Base-by-base conservation (phyloP, 768 basidiomycete genomes). In the Mycena latifolia region DNA sequence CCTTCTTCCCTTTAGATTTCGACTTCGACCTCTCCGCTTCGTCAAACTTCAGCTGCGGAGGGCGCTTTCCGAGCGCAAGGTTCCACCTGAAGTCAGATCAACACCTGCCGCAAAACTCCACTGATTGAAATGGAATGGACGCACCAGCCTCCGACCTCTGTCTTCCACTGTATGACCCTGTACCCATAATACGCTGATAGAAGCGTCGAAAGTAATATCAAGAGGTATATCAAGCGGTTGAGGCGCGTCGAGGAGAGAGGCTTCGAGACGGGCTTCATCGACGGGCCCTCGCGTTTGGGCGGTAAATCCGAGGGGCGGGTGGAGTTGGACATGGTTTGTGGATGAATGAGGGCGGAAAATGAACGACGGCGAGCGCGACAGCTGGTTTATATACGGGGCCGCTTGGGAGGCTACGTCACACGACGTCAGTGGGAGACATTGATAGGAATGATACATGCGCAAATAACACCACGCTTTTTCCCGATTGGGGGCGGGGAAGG, bases 121-220 rank as follows among this genome's bases (percentile, higher is more conserved):
- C 43, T 6, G 28, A 47, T 17, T 29, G 24, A 24, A 29, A 10
- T 24, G 9, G n/a, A 25, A 12, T n/a, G n/a, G 17, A 35, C 69
- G 24, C 17, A 69, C 90, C 89, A 89, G 10, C 88, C 87, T 0
- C 86, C 86, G 14, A 84, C 85, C 14, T 86, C 82, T 0, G 79
- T 75, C 71, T 85, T 85, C 79, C 82, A 84, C 66, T 87, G 79
- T 18, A 84, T 45, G 5, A 80, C 52, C 9, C 84, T 80, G 66
- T 85, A 90, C 5, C 82, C 71, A 73, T 89, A 89, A 75, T 85
- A 88, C 7, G 77, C 81, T 22, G 79, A 72, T 24, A 88, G 69
- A 17, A 88, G 70, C 3, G 82, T 69, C 17, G 80, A 79, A 50
- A 84, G 65, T 11, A 81, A 43, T 28, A 82, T 73, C 55, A 90